Conservation (phyloP, 2,329 filamentous ascomycete species). For the Thermoascus crustaceus region DNA sequence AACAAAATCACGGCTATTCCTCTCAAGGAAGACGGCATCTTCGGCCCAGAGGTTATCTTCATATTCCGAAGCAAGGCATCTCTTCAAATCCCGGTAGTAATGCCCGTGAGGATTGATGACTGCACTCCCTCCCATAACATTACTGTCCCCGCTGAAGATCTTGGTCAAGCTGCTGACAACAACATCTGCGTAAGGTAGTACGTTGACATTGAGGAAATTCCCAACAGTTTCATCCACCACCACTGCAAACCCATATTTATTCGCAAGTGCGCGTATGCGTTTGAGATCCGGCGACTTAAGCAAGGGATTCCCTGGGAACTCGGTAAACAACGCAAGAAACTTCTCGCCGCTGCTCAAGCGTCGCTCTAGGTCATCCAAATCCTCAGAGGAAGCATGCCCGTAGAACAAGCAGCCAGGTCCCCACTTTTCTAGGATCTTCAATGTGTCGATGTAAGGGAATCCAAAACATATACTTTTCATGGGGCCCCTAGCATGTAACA, state of each 20-base stretch:
- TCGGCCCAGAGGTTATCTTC: constrained; percentile 93
- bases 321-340: constrained; percentile 80
- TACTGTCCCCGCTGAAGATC: constrained; percentile 93
- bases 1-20: constrained; percentile 89
- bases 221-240: constrained; percentile 95
- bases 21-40: constrained; percentile 88
- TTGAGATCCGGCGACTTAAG: constrained; percentile 74
- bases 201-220: constrained; percentile 92
- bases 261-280: constrained; percentile 71
- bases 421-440: constrained; percentile 93
- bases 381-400: constrained; percentile 65
- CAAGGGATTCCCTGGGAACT: constrained; percentile 90
- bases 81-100: constrained; percentile 64
- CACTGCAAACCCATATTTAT: constrained; percentile 78
- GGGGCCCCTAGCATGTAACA: constrained; percentile 57
- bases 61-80: constrained; percentile 56
- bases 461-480: constrained; percentile 81
- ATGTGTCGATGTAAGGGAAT: constrained; percentile 95
- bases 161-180: constrained; percentile 95
- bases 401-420: constrained; percentile 85
- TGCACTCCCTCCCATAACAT: constrained; percentile 86
- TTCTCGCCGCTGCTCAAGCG: constrained; percentile 64
- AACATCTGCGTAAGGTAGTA: constrained; percentile 79
- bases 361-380: constrained; percentile 74
- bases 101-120: constrained; percentile 59